Percentiles rank a stretch among this genome's conserved stretches.
Conservation (phyloP, 495 filamentous ascomycete species). For the Achaetomiella virescens region DNA sequence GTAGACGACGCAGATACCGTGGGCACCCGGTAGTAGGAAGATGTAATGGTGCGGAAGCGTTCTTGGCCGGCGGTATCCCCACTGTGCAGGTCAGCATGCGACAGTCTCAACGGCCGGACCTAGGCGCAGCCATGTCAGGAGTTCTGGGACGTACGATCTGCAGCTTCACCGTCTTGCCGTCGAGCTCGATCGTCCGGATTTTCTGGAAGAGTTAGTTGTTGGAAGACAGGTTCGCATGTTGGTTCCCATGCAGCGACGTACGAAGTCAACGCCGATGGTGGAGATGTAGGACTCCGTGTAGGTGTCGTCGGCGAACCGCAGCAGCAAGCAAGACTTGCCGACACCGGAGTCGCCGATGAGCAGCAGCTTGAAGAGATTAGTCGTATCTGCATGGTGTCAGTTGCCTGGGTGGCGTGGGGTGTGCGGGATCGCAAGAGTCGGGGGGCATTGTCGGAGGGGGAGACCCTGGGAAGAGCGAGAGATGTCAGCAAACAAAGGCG, state of each 20-base stretch:
- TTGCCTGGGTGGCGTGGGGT: slow-evolving; percentile 6
- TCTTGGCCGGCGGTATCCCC: slow-evolving; percentile 99
- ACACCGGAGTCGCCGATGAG: slow-evolving; percentile 99
- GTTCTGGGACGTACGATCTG: slow-evolving; percentile 72
- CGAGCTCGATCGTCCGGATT: slow-evolving; percentile 98
- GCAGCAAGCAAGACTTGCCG: slow-evolving; percentile 96
- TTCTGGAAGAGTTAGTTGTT: slow-evolving; percentile 56
- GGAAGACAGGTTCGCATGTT: background rate
- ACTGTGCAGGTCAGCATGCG: slow-evolving; percentile 49
- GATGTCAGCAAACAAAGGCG: slow-evolving; percentile 17
- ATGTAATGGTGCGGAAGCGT: slow-evolving; percentile 98
- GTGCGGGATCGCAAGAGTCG: background rate
- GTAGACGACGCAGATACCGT: slow-evolving; percentile 99
- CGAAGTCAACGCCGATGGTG: slow-evolving; percentile 98
- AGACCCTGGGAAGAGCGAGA: slow-evolving; percentile 25
- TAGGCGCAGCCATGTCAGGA: background rate
- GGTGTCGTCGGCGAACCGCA: slow-evolving; percentile 98
- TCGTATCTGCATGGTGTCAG: slow-evolving; percentile 71
- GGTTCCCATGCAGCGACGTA: slow-evolving; percentile 43
- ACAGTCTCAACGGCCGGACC: background rate
- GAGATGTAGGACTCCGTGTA: slow-evolving; percentile 99
- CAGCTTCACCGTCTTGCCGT: slow-evolving; percentile 98
- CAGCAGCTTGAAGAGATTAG: slow-evolving; percentile 99
- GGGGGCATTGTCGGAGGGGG: slow-evolving; percentile 5
- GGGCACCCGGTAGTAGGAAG: slow-evolving; percentile 98